Evolutionary conservation across 257 asterid genomes (phyloP).

Genomic region (Plantago ovata): DNA sequence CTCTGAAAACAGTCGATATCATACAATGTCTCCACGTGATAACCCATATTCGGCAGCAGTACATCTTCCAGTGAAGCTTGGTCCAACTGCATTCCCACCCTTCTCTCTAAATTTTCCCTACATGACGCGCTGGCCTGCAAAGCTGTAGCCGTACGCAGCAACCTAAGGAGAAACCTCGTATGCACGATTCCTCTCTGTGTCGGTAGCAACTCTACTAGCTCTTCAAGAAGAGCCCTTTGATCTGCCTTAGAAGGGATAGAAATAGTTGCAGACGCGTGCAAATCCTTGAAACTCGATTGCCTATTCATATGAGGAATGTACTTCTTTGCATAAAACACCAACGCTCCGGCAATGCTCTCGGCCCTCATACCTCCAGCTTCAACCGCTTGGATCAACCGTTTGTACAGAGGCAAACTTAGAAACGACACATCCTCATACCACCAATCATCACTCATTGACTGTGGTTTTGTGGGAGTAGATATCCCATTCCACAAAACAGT

Average conservation of each 20-base stretch:
- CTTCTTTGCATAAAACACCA: slow-evolving; percentile 38
- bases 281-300: slow-evolving; percentile 22
- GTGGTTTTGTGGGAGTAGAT: slow-evolving; percentile 23
- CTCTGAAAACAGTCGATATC: slow-evolving; percentile 49
- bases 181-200: slow-evolving; percentile 36
- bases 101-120: slow-evolving; percentile 39
- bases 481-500: slow-evolving; percentile 33
- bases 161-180: slow-evolving; percentile 36
- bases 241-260: slow-evolving; percentile 31
- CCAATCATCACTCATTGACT: slow-evolving; percentile 30
- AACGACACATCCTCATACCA: slow-evolving; percentile 44
- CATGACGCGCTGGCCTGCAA: slow-evolving; percentile 30
- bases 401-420: slow-evolving; percentile 37
- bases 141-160: slow-evolving; percentile 33
- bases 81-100: slow-evolving; percentile 41
- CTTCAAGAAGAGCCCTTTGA: slow-evolving; percentile 44
- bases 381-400: slow-evolving; percentile 34
- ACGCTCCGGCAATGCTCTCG: slow-evolving; percentile 24
- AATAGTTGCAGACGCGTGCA: slow-evolving; percentile 12
- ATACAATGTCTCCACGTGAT: slow-evolving; percentile 38
- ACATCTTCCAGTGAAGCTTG: slow-evolving; percentile 39
- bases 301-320: slow-evolving; percentile 37
- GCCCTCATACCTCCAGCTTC: slow-evolving; percentile 35
- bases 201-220: slow-evolving; percentile 42
- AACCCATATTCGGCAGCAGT: slow-evolving; percentile 41